phyloP scores from a whole-genome alignment of 23 red algal species.

The Agarophyton chilense region DNA sequence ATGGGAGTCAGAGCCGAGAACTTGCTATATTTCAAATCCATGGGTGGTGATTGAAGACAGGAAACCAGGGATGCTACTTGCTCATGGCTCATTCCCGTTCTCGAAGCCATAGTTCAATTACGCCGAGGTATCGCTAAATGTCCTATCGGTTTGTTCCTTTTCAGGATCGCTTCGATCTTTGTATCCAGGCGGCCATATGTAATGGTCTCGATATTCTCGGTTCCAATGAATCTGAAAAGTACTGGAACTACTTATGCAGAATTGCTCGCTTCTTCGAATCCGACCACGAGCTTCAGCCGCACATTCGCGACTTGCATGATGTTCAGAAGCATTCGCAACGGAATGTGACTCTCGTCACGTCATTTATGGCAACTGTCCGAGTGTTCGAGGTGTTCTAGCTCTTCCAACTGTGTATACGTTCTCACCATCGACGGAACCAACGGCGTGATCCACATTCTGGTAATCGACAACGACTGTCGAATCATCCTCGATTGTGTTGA shows the following conservation, averaged over 20 bases:
- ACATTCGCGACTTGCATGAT: neutral
- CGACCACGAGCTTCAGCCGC: neutral
- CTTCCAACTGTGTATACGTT: no score
- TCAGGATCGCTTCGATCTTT: neutral
- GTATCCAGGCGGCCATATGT: constrained; percentile 3
- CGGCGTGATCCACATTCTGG: no score
- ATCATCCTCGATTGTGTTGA: no score
- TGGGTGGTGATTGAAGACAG: no score
- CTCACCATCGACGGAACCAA: no score
- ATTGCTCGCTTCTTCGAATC: neutral
- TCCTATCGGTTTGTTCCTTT: neutral
- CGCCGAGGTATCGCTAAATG: neutral
- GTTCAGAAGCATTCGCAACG: neutral
- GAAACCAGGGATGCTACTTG: no score
- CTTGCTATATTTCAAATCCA: no score
- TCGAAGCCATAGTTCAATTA: neutral
- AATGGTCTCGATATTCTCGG: neutral
- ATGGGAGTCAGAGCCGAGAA: no score
- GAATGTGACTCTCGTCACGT: neutral
- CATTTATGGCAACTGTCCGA: no score
- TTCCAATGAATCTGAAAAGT: neutral
- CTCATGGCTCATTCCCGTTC: no score
- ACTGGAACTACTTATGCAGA: neutral
- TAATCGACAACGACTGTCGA: no score
- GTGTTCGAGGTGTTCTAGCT: no score